These are phyloP conservation scores for Sarcodon sp. DNA, from an alignment of 768 basidiomycete genomes.

Conservation along the genomic window DNA sequence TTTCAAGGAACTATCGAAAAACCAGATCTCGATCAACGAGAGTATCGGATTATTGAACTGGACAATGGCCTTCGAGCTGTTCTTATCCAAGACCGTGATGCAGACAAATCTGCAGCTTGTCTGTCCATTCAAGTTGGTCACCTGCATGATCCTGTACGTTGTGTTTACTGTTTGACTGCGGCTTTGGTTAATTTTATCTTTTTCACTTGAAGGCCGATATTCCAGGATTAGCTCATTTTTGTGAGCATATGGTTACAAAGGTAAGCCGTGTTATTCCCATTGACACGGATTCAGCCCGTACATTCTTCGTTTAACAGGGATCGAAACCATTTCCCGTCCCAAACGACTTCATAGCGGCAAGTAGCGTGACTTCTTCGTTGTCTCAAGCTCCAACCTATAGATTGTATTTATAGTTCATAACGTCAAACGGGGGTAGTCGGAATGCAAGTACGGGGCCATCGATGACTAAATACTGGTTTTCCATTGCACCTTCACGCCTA, in stretches of 20 bases:
- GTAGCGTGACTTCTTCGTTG: conserved; percentile 4
- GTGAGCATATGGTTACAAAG: conserved; percentile 38
- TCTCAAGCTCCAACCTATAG: neutral
- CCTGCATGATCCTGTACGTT: conserved; percentile 31
- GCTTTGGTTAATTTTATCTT: too few relatives aligned
- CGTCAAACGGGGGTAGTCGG: conserved; percentile 29
- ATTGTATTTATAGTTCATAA: conserved; percentile 11
- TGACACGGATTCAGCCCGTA: neutral
- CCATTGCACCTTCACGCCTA: conserved; percentile 13
- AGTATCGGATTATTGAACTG: conserved; percentile 29
- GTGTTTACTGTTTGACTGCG: too few relatives aligned
- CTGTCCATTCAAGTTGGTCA: conserved; percentile 38
- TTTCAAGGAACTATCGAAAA: conserved; percentile 18
- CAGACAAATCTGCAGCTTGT: conserved; percentile 40
- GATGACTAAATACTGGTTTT: conserved; percentile 30
- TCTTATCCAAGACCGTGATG: conserved; percentile 31
- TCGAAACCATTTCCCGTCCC: conserved; percentile 26
- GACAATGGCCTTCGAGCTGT: conserved; percentile 36
- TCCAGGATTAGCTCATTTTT: conserved; percentile 30
- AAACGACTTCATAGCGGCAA: conserved; percentile 30
- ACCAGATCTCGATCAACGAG: conserved; percentile 22
- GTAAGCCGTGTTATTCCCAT: conserved; percentile 10
- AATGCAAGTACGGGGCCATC: conserved; percentile 41
- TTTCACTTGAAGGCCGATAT: conserved; percentile 16
- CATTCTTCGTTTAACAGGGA: conserved; percentile 8